phyloP scores from a whole-genome alignment of 2,329 filamentous ascomycete species.

The Graphilbum fragrans region DNA sequence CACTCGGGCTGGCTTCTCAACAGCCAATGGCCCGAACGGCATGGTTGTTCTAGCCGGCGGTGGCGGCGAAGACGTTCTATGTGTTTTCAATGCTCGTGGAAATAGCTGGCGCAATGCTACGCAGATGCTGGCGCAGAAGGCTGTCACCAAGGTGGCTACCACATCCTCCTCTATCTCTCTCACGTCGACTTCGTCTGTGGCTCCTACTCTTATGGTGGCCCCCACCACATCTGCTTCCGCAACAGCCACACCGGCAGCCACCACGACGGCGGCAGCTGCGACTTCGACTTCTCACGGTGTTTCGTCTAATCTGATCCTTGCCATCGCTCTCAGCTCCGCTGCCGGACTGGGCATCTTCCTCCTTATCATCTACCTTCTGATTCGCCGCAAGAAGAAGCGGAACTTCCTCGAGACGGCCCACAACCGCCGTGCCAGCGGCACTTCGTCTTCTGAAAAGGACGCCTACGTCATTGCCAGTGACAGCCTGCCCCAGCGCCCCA shows the following conservation, averaged over 20 bases:
- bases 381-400: conserved; percentile 41
- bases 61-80: conserved; percentile 51
- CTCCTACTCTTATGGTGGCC: conserved; percentile 5
- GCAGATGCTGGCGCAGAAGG: conserved; percentile 40
- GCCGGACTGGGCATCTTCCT: conserved; percentile 60
- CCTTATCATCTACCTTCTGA: conserved; percentile 57
- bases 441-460: conserved; percentile 45
- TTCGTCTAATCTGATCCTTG: conserved; percentile 51
- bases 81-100: conserved; percentile 61
- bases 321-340: conserved; percentile 72
- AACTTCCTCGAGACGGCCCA: conserved; percentile 35
- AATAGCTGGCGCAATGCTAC: conserved; percentile 73
- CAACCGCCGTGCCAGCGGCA: conserved; percentile 27
- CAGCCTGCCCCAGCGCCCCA: conserved; percentile 21
- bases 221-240: conserved; percentile 14
- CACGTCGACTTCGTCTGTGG: conserved; percentile 16
- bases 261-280: conserved; percentile 7
- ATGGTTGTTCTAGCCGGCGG: conserved; percentile 72
- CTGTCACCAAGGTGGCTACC: conserved; percentile 21
- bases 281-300: conserved; percentile 21
- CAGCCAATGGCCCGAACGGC: conserved; percentile 55
- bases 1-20: conserved; percentile 54
- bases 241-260: conserved; percentile 9
- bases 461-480: conserved; percentile 34
- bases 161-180: conserved; percentile 12